A percentile compares a stretch with the other conserved stretches of the same genome.
phyloP scores from a whole-genome alignment of 805 yeast species.

The Millerago galiae region DNA sequence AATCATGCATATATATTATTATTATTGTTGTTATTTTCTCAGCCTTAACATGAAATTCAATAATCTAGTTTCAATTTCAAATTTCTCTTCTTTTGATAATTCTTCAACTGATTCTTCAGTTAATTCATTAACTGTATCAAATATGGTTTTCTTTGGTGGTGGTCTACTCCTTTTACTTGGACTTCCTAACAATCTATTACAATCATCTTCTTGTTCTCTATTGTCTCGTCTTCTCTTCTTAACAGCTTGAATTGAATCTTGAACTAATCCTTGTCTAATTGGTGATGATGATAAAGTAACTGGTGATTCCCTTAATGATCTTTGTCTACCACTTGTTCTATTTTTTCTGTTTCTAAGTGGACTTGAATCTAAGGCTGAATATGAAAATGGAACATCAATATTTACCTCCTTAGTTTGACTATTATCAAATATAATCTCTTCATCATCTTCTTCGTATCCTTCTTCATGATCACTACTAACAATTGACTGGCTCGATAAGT shows the following conservation, averaged over 20 bases:
- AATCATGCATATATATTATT: neutral
- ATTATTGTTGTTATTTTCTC: neutral
- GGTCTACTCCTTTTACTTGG: neutral
- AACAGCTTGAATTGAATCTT: constrained; percentile 3
- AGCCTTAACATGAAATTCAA: constrained; percentile 5
- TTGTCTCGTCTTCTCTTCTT: constrained; percentile 2
- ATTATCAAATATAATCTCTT: neutral
- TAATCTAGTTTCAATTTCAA: constrained; percentile 4
- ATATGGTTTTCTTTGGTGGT: neutral
- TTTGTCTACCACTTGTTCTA: neutral
- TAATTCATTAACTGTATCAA: no score
- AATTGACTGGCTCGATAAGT: neutral
- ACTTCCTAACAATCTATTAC: neutral
- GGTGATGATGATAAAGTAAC: constrained; percentile 4
- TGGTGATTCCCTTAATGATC: constrained; percentile 3
- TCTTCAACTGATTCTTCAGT: neutral
- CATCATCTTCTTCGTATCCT: no score
- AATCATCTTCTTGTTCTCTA: neutral
- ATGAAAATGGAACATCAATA: constrained; percentile 5
- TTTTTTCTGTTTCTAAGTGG: constrained; percentile 2
- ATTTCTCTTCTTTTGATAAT: constrained; percentile 1
- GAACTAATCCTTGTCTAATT: neutral
- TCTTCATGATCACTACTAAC: no score
- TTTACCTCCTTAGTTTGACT: neutral
- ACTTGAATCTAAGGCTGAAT: constrained; percentile 3